These are phyloP conservation scores for Candida tropicalis DNA, from an alignment of 1,139 yeast genomes.

Conservation along the genomic window DNA sequence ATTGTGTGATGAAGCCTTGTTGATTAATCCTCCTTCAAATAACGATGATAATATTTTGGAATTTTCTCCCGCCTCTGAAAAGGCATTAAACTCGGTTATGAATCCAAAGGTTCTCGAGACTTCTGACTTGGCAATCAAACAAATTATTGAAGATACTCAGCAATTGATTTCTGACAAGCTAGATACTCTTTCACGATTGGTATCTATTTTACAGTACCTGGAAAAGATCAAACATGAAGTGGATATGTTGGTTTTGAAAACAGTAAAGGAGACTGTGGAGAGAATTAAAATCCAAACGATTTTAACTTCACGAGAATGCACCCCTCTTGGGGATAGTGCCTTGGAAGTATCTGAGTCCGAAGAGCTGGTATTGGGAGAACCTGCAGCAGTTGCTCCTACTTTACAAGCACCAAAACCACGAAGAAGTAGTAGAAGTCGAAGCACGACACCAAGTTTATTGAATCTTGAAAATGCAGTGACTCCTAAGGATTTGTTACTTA, in stretches of 20 bases:
- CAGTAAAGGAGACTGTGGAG: constrained; percentile 66
- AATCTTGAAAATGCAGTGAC: constrained; percentile 39
- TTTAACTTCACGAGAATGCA: constrained; percentile 12
- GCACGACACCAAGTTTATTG: constrained; percentile 30
- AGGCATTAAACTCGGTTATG: constrained; percentile 58
- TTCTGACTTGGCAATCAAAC: constrained; percentile 64
- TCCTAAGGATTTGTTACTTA: constrained; percentile 42
- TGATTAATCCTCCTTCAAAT: constrained; percentile 63
- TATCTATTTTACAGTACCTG: constrained; percentile 77
- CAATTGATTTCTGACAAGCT: constrained; percentile 64
- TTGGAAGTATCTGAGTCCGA: constrained; percentile 10
- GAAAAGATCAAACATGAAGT: constrained; percentile 82
- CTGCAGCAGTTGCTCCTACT: constrained; percentile 1
- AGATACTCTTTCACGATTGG: constrained; percentile 72
- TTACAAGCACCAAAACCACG: constrained; percentile 38
- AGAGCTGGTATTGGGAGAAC: constrained; percentile 10
- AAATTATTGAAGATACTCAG: constrained; percentile 71
- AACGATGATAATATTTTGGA: constrained; percentile 25
- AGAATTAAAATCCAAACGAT: constrained; percentile 48
- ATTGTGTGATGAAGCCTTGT: constrained; percentile 74
- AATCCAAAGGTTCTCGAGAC: constrained; percentile 36
- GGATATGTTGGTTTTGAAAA: constrained; percentile 65
- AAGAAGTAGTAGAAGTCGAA: constrained; percentile 31
- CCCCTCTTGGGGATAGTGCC: constrained; percentile 9
- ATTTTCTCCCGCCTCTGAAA: constrained; percentile 74